Base-by-base conservation (phyloP, 495 filamentous ascomycete genomes). In the Penicillium diatomitis region DNA sequence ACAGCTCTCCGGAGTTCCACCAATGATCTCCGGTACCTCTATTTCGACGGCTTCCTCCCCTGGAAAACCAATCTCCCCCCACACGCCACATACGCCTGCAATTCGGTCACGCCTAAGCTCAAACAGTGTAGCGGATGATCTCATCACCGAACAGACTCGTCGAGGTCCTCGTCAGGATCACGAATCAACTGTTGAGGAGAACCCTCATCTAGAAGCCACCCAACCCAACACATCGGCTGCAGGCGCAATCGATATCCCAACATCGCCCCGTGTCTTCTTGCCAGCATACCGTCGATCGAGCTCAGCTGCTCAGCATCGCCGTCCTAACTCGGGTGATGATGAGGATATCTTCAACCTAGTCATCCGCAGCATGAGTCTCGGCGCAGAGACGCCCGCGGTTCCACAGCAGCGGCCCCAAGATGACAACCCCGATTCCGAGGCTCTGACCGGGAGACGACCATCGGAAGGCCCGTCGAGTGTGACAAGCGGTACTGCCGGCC, bases 61-160 rank as follows among this genome's bases (percentile, higher is more conserved):
- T 5, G 89, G 89, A 46, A 97, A 96, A 55, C 88, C 91, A 2
- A 76, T 95, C 41, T 95, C 88, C 2, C 90, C 90, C 8, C 90
- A 96, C 64, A 96, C 90, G 0, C 91, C 91, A 6, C 91, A 96
- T 57, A 95, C 88, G 4, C 90, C 91, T 4, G 88, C 90, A 11
- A 87, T 96, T 40, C 89, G 90, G 33, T 95, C 89, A 12, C 80
- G 91, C n/a, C 67, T 97, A 39, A 94, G 88, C 61, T 89, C 89
- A 9, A 85, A 88, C 57, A 89, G 85, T 46, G 86, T 88, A 44
- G 81, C 85, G n/a, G 84, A 88, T 58, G 88, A 90, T 56, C 65
- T 68, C 41, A 68, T 75, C 6, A 48, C 58, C 5, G 61, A 57
- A 4, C 56, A 60, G 20, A 51, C 56, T 32, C 59, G 61, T 27